phyloP scores from a whole-genome alignment of 495 filamentous ascomycete genomes.

The Penicillium dipodomyicola region DNA sequence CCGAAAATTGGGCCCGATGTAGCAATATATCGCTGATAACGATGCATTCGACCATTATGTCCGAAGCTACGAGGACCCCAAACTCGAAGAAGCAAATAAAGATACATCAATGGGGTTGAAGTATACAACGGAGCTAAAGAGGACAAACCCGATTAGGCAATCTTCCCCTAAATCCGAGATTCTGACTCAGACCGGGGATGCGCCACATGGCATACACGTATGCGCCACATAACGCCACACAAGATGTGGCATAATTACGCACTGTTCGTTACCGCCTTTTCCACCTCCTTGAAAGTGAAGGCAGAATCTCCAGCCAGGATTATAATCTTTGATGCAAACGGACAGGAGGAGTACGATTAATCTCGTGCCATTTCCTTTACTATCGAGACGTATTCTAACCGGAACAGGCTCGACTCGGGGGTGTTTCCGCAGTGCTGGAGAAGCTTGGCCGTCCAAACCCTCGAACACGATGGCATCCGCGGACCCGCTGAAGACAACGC shows the following conservation, averaged over 20 bases:
- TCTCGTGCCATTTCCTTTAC: not conserved
- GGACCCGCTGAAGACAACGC: not conserved
- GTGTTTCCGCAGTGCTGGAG: not conserved
- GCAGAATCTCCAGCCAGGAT: not conserved
- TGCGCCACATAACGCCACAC: not conserved
- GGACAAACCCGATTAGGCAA: not conserved
- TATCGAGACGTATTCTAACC: not conserved
- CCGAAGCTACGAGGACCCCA: not conserved
- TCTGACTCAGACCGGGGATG: not conserved
- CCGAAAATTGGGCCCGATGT: not conserved
- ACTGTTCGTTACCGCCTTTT: not conserved
- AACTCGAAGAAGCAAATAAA: not conserved
- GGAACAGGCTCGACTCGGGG: not conserved
- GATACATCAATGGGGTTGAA: not conserved
- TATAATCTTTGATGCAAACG: not conserved
- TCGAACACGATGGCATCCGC: not conserved
- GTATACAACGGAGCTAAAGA: not conserved
- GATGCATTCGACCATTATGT: not conserved
- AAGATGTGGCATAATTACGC: not conserved
- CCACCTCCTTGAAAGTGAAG: not conserved
- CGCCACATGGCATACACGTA: too few relatives aligned
- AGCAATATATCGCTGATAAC: slow-evolving; percentile 8
- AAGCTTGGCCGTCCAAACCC: not conserved
- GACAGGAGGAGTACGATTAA: not conserved
- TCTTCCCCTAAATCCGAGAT: slow-evolving; percentile 9